phyloP scores from a whole-genome alignment of 352 stramenopile genomes.

The Pythium coloratum region DNA sequence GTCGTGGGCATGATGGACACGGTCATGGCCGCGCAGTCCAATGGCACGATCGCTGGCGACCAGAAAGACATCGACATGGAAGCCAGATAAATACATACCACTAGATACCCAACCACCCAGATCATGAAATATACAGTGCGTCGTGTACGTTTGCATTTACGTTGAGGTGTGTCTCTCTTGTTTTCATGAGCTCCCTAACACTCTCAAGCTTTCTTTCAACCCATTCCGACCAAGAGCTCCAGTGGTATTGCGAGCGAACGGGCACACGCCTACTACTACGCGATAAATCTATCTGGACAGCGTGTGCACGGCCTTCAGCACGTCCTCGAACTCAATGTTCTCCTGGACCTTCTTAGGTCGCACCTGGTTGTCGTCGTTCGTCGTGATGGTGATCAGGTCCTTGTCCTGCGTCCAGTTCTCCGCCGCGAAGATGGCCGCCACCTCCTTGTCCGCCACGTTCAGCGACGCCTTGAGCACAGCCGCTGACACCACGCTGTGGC shows the following conservation, averaged over 20 bases:
- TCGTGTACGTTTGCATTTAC: constrained; percentile 17
- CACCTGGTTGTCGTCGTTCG: constrained; percentile 86
- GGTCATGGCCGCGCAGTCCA: constrained; percentile 85
- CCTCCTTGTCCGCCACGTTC: constrained; percentile 66
- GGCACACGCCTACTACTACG: constrained; percentile 16
- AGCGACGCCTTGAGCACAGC: constrained; percentile 68
- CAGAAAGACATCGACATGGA: constrained; percentile 26
- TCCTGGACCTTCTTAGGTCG: constrained; percentile 87
- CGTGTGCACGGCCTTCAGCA: constrained; percentile 86
- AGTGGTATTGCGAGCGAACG: not conserved
- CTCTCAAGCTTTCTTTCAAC: not conserved
- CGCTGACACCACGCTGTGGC: constrained; percentile 64
- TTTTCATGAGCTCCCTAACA: not conserved
- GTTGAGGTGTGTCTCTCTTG: not conserved
- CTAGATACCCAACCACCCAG: constrained; percentile 1
- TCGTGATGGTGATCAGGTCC: constrained; percentile 53
- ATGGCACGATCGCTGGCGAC: constrained; percentile 42
- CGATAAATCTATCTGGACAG: constrained; percentile 78
- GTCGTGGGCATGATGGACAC: constrained; percentile 90
- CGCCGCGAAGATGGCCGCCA: constrained; percentile 51
- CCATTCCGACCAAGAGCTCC: not conserved
- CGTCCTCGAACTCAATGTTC: constrained; percentile 83
- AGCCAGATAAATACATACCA: constrained; percentile 26
- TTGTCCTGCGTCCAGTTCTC: constrained; percentile 71
- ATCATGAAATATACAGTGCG: constrained; percentile 24